Percentiles rank a stretch among this genome's conserved stretches.
These are phyloP conservation scores for Fusarium palustre DNA, from an alignment of 2,329 filamentous ascomycete species.

Conservation along the genomic window DNA sequence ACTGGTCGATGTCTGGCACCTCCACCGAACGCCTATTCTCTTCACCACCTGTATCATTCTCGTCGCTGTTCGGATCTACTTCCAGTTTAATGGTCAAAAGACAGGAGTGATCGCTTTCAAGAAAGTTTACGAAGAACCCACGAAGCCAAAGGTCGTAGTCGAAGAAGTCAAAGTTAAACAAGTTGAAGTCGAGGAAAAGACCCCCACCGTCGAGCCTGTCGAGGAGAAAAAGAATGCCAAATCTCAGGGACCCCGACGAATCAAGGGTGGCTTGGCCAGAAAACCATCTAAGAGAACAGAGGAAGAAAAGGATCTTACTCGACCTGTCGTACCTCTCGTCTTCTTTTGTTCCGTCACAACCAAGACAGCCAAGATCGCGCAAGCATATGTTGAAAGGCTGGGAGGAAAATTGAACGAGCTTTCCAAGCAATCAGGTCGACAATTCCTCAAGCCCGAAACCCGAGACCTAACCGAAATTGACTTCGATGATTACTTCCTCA, in stretches of 20 bases:
- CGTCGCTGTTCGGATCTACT: conserved; percentile 56
- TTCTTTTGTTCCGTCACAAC: conserved; percentile 93
- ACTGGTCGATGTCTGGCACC: conserved; percentile 60
- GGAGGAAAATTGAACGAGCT: conserved; percentile 64
- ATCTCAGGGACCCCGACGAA: conserved; percentile 60
- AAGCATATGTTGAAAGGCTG: conserved; percentile 69
- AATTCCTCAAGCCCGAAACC: conserved; percentile 69
- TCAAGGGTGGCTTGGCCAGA: conserved; percentile 58
- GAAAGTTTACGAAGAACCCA: conserved; percentile 50
- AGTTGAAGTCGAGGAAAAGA: conserved; percentile 30
- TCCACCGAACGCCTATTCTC: conserved; percentile 59
- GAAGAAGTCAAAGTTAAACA: conserved; percentile 1
- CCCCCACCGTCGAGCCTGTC: conserved; percentile 32
- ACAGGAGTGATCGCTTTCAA: conserved; percentile 54
- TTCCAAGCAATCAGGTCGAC: conserved; percentile 50
- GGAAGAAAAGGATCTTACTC: conserved; percentile 48
- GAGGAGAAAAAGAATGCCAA: conserved; percentile 48
- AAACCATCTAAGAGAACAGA: conserved; percentile 47
- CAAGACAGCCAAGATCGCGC: conserved; percentile 80
- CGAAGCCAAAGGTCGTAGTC: conserved; percentile 9
- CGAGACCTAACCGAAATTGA: conserved; percentile 88
- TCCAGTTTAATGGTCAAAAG: conserved; percentile 53
- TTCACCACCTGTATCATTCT: conserved; percentile 55
- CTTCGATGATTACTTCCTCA: conserved; percentile 92
- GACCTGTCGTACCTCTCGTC: conserved; percentile 76